A percentile compares a stretch with the other conserved stretches of the same genome.
These are phyloP conservation scores for Grosmannia serpens DNA, from an alignment of 2,329 filamentous ascomycete species.

Conservation along the genomic window DNA sequence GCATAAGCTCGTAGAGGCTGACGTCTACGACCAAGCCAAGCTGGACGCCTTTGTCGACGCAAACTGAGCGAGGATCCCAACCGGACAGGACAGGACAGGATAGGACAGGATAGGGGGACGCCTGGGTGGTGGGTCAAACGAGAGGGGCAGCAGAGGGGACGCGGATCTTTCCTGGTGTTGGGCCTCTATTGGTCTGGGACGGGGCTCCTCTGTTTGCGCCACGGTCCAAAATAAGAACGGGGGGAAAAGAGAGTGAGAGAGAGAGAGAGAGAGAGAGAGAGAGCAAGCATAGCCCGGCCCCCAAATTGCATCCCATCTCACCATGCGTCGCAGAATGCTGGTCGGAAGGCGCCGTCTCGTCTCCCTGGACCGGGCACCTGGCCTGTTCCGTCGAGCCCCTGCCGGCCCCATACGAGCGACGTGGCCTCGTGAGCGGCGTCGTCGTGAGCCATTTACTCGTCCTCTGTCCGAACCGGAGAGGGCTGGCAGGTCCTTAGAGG, in stretches of 20 bases:
- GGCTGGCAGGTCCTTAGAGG: neutral
- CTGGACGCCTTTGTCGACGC: neutral
- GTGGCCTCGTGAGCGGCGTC: neutral
- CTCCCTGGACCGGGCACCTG: neutral
- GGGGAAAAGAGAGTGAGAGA: neutral
- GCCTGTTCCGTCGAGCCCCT: neutral
- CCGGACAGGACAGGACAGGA: no score
- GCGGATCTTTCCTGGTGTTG: no score
- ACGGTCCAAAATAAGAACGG: neutral
- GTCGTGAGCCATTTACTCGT: neutral
- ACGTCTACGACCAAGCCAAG: constrained; percentile 3
- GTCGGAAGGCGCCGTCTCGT: neutral
- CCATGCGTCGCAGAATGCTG: neutral
- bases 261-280: neutral
- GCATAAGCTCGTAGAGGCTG: constrained; percentile 3
- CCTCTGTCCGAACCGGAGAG: neutral
- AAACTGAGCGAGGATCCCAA: neutral
- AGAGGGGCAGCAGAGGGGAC: no score
- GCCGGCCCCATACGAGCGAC: neutral
- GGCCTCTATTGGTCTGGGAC: neutral
- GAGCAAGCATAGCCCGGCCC: neutral
- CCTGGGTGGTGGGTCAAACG: no score
- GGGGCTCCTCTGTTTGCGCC: neutral
- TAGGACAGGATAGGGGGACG: no score
- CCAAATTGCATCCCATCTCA: neutral